These are phyloP conservation scores for Pittosporum tobira DNA, from an alignment of 129 eudicot genomes.

Conservation along the genomic window DNA sequence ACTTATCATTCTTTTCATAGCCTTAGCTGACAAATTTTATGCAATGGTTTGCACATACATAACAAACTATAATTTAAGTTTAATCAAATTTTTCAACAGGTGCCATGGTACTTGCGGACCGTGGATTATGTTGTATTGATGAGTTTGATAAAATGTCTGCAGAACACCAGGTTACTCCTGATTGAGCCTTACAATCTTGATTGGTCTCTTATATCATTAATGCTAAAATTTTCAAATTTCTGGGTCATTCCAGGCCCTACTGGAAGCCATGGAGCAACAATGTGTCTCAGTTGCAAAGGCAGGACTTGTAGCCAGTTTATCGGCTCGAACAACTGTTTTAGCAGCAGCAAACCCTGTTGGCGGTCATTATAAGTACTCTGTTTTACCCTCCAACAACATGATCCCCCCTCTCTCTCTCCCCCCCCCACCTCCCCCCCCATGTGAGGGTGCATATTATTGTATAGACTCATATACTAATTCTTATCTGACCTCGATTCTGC, in stretches of 20 bases:
- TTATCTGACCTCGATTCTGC: constrained; percentile 15
- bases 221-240: constrained; percentile 11
- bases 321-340: constrained; percentile 94
- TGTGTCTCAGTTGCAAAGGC: constrained; percentile 99
- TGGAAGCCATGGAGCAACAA: constrained; percentile 99
- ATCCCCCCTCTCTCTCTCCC: too few species aligned
- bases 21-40: neutral
- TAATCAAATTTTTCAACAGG: constrained; percentile 35
- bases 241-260: constrained; percentile 46
- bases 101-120: constrained; percentile 97
- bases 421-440: too few species aligned
- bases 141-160: constrained; percentile 98
- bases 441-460: too few species aligned
- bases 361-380: constrained; percentile 83
- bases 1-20: neutral
- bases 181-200: constrained; percentile 8
- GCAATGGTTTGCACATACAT: neutral
- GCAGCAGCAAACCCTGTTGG: constrained; percentile 99
- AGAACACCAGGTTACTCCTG: constrained; percentile 71
- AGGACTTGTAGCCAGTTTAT: constrained; percentile 94
- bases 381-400: too few species aligned
- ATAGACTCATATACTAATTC: neutral
- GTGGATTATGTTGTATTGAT: constrained; percentile 93
- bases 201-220: constrained; percentile 4
- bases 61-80: neutral